A percentile compares a stretch with the other conserved stretches of the same genome.
phyloP scores from a whole-genome alignment of 179 eudicot species.

The Sideroxylon spinosum region DNA sequence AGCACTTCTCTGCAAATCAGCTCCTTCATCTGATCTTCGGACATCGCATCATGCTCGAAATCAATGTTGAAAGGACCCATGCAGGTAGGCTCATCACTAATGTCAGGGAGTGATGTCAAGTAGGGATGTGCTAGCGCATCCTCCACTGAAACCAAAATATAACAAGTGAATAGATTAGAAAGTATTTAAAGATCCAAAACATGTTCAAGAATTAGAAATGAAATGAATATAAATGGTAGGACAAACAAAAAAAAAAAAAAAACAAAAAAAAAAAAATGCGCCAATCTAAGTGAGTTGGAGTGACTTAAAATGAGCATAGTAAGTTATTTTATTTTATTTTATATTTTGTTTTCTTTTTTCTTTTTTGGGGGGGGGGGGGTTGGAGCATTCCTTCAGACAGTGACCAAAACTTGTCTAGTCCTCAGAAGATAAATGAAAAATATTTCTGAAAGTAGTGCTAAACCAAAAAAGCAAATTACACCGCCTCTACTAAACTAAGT shows the following conservation, averaged over 20 bases:
- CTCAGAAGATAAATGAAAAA: too few relatives aligned
- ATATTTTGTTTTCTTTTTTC: too few relatives aligned
- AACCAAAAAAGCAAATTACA: neutral
- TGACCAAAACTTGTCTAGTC: too few relatives aligned
- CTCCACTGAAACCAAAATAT: constrained; percentile 54
- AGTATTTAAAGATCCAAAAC: neutral
- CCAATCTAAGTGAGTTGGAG: too few relatives aligned
- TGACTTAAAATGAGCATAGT: too few relatives aligned
- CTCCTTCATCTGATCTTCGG: constrained; percentile 92
- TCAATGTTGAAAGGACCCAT: constrained; percentile 76
- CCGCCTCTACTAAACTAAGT: neutral
- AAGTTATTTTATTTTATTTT: too few relatives aligned
- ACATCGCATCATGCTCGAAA: constrained; percentile 78
- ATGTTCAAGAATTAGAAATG: neutral
- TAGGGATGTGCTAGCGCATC: constrained; percentile 88
- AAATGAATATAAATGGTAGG: neutral
- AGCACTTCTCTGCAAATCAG: constrained; percentile 82
- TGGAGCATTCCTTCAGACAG: too few relatives aligned
- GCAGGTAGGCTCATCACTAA: constrained; percentile 85
- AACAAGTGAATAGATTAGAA: neutral
- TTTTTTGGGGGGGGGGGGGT: too few relatives aligned
- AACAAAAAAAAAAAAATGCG: neutral
- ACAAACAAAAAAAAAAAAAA: too few relatives aligned
- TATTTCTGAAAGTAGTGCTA: too few relatives aligned
- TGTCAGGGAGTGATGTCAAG: constrained; percentile 72